These are phyloP conservation scores for Vigna angularis DNA, from an alignment of 306 rosid species.

Conservation along the genomic window DNA sequence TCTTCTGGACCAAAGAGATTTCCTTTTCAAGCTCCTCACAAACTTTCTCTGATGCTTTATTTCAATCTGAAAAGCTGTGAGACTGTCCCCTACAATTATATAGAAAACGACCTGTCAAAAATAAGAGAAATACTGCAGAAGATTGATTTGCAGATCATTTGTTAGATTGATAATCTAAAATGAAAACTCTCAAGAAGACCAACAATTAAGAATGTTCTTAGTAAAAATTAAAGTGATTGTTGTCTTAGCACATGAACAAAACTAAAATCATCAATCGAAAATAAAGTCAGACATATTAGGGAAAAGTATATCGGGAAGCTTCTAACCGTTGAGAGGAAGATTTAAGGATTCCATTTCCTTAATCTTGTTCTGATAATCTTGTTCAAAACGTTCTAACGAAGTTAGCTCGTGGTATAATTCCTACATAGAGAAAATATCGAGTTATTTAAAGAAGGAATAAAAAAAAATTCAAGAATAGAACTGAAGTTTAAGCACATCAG, in stretches of 20 bases:
- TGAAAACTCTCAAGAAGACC: not conserved
- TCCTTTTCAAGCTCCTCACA: conserved; percentile 82
- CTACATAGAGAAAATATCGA: conserved; percentile 45
- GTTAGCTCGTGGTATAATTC: conserved; percentile 83
- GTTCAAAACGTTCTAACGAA: conserved; percentile 81
- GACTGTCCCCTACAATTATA: conserved; percentile 78
- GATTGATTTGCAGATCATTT: not conserved
- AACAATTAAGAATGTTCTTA: not conserved
- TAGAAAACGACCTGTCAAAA: conserved; percentile 47
- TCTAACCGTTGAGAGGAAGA: conserved; percentile 80
- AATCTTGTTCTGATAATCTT: conserved; percentile 73
- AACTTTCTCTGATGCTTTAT: conserved; percentile 78
- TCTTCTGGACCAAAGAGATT: conserved; percentile 86
- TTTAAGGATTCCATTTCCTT: conserved; percentile 75
- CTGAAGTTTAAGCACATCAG: conserved; percentile 11
- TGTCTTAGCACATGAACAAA: conserved; percentile 10
- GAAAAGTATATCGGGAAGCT: conserved; percentile 21
- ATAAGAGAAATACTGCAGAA: conserved; percentile 33
- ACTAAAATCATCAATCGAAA: conserved; percentile 3
- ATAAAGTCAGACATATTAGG: not conserved
- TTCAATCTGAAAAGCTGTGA: conserved; percentile 74
- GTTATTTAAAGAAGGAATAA: conserved; percentile 32
- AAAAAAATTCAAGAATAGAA: not conserved
- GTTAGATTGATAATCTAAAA: not conserved
- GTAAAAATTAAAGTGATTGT: not conserved